Base-by-base conservation (phyloP, 2,329 filamentous ascomycete species). In the Colletotrichum plurivorum region DNA sequence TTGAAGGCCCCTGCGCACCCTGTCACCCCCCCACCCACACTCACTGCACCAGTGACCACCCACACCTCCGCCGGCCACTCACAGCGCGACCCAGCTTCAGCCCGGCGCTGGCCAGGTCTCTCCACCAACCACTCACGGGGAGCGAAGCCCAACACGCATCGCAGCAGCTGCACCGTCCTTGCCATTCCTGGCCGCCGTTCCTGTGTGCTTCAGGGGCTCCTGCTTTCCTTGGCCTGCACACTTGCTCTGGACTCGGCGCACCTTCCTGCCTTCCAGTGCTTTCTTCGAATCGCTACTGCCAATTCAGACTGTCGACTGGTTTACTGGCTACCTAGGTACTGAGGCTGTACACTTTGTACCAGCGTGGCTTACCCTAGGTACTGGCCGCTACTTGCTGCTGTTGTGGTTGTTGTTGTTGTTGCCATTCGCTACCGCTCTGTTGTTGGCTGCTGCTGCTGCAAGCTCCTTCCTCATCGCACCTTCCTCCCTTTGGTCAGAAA, bases 201-300 rank as follows among this genome's bases (percentile, higher is more conserved):
- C 62, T 56, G 61, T 60, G 62, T 56, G 66, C 66, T 69, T 69
- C 66, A 69, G 66, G 66, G 66, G 66, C 62, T 69, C 55, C 56
- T 69, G 51, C 49, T 56, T 69, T 46, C 36, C 49, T 56, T 69
- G 49, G 66, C 59, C 66, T 65, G 36, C 36, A 39, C 46, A 18
- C 48, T 22, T 52, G 49, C 49, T 51, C 48, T 31, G 12, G 48
- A 10, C 48, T 22, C 20, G 20, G 31, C 31, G 31, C 31, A 36
- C 31, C 31, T 36, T 36, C 31, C 31, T 36, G 31, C 6, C 31
- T 36, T 36, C 31, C 31, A 36, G 31, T 36, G 31, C 31, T 36
- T 36, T 36, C 31, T 36, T 36, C 10, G 10, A 2, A 10, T 36
- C 31, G 31, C 31, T 36, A 36, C 31, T 36, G 31, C 31, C 31